A percentile compares a stretch with the other conserved stretches of the same genome.
Conservation (phyloP, 2,329 filamentous ascomycete genomes). For the Monilinia fructicola region DNA sequence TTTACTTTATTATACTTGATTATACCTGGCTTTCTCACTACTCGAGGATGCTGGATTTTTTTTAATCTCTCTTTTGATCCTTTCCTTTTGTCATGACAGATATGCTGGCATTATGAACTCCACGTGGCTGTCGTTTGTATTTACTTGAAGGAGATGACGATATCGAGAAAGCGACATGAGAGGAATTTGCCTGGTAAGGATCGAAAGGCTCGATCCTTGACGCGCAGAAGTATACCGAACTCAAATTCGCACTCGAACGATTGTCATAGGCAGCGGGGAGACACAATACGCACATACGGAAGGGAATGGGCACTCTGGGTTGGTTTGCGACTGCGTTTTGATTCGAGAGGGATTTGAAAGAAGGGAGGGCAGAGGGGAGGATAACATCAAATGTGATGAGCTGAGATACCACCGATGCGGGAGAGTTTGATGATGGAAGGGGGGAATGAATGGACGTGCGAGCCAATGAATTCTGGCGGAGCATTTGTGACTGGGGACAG, state of each 20-base stretch:
- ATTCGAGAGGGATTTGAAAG: neutral
- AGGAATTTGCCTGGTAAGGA: slow-evolving; percentile 1
- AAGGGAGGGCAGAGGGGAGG: no score
- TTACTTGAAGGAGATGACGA: neutral
- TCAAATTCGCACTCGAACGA: neutral
- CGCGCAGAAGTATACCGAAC: neutral
- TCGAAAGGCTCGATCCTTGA: neutral
- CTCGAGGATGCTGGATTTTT: slow-evolving; percentile 5
- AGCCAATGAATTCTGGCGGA: neutral
- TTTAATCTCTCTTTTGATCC: no score
- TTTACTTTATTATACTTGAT: slow-evolving; percentile 5
- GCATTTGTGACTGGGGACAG: neutral
- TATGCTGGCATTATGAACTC: slow-evolving; percentile 16
- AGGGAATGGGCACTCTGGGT: neutral
- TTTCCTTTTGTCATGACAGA: slow-evolving; percentile 19
- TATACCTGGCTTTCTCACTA: slow-evolving; percentile 5
- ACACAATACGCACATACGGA: neutral
- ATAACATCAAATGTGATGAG: neutral
- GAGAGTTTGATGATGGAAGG: neutral
- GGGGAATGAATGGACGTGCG: neutral
- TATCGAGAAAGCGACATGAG: neutral
- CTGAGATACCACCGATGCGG: slow-evolving; percentile 3
- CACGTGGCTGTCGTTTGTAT: slow-evolving; percentile 2
- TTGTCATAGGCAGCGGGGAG: neutral
- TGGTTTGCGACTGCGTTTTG: neutral